A percentile compares a stretch with the other conserved stretches of the same genome.
Conservation (phyloP, 208 protist genomes). For the Wallacemonas sp. region DNA sequence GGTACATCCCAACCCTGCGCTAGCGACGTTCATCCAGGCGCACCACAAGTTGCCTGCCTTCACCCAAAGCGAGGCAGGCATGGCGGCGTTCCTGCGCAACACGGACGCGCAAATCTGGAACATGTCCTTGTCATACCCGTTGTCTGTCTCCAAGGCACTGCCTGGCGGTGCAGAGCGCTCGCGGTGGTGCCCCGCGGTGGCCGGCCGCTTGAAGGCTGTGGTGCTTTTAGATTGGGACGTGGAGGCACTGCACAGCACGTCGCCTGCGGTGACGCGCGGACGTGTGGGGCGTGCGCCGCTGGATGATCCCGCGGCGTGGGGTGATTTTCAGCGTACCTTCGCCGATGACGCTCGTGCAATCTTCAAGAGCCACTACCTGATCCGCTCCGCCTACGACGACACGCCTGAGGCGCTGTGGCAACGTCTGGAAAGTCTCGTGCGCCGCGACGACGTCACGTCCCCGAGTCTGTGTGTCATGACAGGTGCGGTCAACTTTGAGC, state of each 20-base stretch:
- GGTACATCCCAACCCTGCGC: conserved; percentile 50
- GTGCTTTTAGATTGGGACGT: conserved; percentile 65
- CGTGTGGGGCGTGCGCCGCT: conserved; percentile 1
- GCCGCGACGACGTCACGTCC: background rate
- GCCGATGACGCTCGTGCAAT: conserved; percentile 10
- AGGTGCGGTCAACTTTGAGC: conserved; percentile 13
- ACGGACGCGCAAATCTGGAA: conserved; percentile 46
- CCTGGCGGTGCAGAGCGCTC: background rate
- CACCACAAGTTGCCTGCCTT: conserved; percentile 12
- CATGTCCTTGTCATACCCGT: conserved; percentile 35
- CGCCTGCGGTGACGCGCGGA: background rate
- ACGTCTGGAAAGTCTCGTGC: background rate
- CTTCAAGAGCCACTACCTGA: conserved; percentile 10
- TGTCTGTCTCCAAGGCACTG: conserved; percentile 43
- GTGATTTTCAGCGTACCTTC: background rate
- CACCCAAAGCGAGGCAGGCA: conserved; percentile 10
- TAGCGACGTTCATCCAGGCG: conserved; percentile 16
- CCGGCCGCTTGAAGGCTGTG: conserved; percentile 39
- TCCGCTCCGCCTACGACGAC: conserved; percentile 10
- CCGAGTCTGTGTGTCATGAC: conserved; percentile 4
- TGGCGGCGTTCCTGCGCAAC: conserved; percentile 39
- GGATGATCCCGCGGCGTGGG: conserved; percentile 2
- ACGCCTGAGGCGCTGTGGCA: background rate
- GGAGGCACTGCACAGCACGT: conserved; percentile 14
- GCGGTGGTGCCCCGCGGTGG: conserved; percentile 37